A percentile compares a stretch with the other conserved stretches of the same genome.
phyloP scores from a whole-genome alignment of 495 filamentous ascomycete genomes.

The Aspergillus diversus region DNA sequence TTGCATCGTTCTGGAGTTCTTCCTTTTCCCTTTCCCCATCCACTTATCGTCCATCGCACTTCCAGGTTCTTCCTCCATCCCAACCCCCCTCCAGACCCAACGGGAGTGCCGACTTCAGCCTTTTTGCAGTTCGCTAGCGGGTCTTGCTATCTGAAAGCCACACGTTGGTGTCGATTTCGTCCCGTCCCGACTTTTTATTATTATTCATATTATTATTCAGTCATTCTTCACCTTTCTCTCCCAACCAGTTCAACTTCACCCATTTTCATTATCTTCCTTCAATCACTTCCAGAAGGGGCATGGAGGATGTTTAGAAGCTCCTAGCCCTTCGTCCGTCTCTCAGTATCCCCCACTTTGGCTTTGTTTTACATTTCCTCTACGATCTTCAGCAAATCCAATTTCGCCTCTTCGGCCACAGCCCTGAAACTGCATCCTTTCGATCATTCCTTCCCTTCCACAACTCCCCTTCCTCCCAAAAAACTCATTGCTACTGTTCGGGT shows the following conservation, averaged over 20 bases:
- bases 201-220: conserved; percentile 11
- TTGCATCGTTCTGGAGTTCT: conserved; percentile 8
- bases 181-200: conserved; percentile 21
- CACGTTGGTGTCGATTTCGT: conserved; percentile 35
- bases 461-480: conserved; percentile 4
- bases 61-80: conserved; percentile 20
- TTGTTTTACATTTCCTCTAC: conserved; percentile 12
- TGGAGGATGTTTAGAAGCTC: conserved; percentile 15
- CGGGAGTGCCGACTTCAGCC: conserved; percentile 16
- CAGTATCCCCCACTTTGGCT: conserved; percentile 20
- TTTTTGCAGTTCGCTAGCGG: conserved; percentile 30
- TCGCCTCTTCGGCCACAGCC: conserved; percentile 20
- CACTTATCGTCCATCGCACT: conserved; percentile 20
- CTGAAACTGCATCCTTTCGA: conserved; percentile 21
- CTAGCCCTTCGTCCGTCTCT: conserved; percentile 14
- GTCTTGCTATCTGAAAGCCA: conserved; percentile 31
- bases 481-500: conserved; percentile 2
- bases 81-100: conserved; percentile 5
- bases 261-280: conserved; percentile 19
- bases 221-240: conserved; percentile 22
- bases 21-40: conserved; percentile 11
- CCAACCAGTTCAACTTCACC: conserved; percentile 14
- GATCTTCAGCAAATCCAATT: conserved; percentile 5
- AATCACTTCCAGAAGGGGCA: conserved; percentile 16
- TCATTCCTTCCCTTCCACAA: conserved; percentile 21